Evolutionary conservation across 164 flowering plant species (phyloP), one percentile per base, ranked within the genome.

Genomic region (Kingdonia uniflora): DNA sequence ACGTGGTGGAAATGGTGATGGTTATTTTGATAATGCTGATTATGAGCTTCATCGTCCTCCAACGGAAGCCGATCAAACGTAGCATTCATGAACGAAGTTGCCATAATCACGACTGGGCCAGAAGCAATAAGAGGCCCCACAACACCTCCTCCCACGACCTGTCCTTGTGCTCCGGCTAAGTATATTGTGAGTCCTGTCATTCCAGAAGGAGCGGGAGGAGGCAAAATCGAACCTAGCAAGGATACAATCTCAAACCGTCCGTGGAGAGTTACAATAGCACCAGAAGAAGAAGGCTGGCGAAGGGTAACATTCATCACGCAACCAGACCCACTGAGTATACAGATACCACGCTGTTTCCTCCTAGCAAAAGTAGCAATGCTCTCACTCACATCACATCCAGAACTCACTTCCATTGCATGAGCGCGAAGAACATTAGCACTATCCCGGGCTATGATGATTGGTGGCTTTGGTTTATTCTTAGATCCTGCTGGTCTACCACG

Each of bases 81-180:
- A 0, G 91, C 91, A 49, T 81, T 81, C 80, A 81, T 74, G 76
- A 88, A 88, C 0, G 97, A 76, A 0, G 95, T 87, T 6, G 88
- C 95, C 91, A 88, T 83, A 71, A 88, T 68, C 60, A 85, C 81
- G 23, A 88, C 97, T 19, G 95, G 91, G 2, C 97, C 95, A 0
- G 95, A 74, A 33, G 95, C 95, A 37, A 85, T 71, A n/a, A 88
- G 83, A 7, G 91, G 64, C n/a, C 97, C 95, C 8, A 81, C 86
- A 24, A 85, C 91, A 23, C 63, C 66, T 19, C 91, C 88, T 5
- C 95, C 96, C 17, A 82, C 80, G 14, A 88, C 91, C 61, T 85
- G 95, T 23, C 96, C 96, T 48, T 85, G 96, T 20, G 77, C 73
- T 7, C 96, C 91, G 1, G 86, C 83, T 23, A 88, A 62, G 69